A percentile compares a stretch with the other conserved stretches of the same genome.
Evolutionary conservation across 2,329 filamentous ascomycete species (phyloP).

Genomic region (Talaromyces funiculosus): DNA sequence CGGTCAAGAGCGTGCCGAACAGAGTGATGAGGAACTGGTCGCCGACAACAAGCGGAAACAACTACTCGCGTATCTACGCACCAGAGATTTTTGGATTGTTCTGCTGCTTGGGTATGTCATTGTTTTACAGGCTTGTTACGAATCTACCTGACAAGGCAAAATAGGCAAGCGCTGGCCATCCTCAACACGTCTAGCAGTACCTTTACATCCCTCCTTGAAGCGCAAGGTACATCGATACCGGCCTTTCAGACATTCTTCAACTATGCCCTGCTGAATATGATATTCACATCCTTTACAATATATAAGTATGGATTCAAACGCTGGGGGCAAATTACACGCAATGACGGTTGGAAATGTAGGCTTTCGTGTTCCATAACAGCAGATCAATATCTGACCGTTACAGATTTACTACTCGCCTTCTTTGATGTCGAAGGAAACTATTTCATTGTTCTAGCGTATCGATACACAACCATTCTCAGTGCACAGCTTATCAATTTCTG

Average conservation of each 20-base stretch:
- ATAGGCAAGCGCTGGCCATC: slow-evolving; percentile 71
- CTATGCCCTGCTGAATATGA: slow-evolving; percentile 73
- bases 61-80: slow-evolving; percentile 67
- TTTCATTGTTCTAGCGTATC: slow-evolving; percentile 91
- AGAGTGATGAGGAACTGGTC: slow-evolving; percentile 31
- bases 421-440: slow-evolving; percentile 96
- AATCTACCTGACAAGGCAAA: background rate
- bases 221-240: slow-evolving; percentile 70
- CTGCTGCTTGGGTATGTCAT: slow-evolving; percentile 61
- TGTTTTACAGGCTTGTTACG: background rate
- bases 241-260: slow-evolving; percentile 96
- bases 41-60: slow-evolving; percentile 40
- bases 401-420: slow-evolving; percentile 79
- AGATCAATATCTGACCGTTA: background rate
- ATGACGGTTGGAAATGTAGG: slow-evolving; percentile 77
- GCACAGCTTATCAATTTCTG: slow-evolving; percentile 98
- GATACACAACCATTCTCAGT: slow-evolving; percentile 84
- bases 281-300: slow-evolving; percentile 76
- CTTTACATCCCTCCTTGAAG: slow-evolving; percentile 69
- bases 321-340: slow-evolving; percentile 58
- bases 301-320: slow-evolving; percentile 70
- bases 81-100: slow-evolving; percentile 81
- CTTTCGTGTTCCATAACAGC: background rate
- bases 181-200: slow-evolving; percentile 93
- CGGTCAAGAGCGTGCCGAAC: slow-evolving; percentile 19